These are phyloP conservation scores for Fraxinus greggii DNA, from an alignment of 305 asterid species.

Conservation along the genomic window DNA sequence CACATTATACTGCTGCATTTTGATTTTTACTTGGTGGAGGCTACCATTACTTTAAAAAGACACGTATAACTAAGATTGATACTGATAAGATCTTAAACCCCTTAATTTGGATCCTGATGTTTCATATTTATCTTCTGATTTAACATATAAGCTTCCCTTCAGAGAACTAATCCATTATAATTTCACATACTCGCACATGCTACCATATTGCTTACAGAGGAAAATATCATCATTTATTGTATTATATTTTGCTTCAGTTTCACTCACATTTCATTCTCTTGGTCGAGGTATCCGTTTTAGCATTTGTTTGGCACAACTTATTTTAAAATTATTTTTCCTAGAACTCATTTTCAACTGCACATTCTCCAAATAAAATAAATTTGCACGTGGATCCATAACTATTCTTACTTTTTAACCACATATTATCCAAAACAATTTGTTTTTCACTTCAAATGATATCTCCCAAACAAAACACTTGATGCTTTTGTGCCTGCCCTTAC, in stretches of 20 bases:
- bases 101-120: conserved; percentile 11
- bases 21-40: conserved; percentile 1
- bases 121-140: background rate
- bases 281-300: conserved; percentile 23
- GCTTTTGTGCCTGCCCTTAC: conserved; percentile 29
- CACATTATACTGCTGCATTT: background rate
- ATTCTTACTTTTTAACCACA: background rate
- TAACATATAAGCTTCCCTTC: background rate
- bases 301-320: background rate
- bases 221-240: conserved; percentile 1
- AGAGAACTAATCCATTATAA: background rate
- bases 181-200: conserved; percentile 12
- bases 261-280: conserved; percentile 12
- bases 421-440: background rate
- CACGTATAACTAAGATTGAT: background rate
- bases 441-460: background rate
- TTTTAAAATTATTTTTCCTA: background rate
- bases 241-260: conserved; percentile 21
- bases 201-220: conserved; percentile 19
- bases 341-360: background rate
- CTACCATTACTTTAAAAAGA: conserved; percentile 20
- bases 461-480: background rate
- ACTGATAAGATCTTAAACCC: conserved; percentile 7
- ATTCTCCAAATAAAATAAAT: background rate
- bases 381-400: background rate